These are phyloP conservation scores for Kwoniella sp. DNA, from an alignment of 768 basidiomycete genomes.

Conservation along the genomic window DNA sequence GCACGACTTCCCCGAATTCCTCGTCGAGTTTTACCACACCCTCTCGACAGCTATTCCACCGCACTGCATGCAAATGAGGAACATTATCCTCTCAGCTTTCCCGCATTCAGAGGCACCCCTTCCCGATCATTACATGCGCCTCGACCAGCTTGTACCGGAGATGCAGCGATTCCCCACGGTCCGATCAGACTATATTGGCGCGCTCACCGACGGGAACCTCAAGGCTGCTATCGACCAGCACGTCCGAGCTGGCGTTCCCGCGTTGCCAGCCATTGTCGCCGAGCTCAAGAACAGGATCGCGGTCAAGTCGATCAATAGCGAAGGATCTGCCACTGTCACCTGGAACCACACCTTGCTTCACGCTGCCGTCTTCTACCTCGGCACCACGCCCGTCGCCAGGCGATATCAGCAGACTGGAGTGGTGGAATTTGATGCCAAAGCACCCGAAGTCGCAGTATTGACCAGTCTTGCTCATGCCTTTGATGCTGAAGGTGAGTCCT, in stretches of 20 bases:
- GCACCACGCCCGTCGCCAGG: constrained; percentile 88
- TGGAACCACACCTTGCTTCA: constrained; percentile 92
- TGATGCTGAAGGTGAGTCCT: constrained; percentile 80
- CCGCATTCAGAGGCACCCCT: constrained; percentile 59
- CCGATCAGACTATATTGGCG: constrained; percentile 83
- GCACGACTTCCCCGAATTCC: constrained; percentile 98
- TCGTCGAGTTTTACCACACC: constrained; percentile 94
- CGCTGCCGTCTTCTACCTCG: constrained; percentile 91
- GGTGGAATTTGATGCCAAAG: constrained; percentile 75
- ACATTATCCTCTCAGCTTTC: constrained; percentile 95
- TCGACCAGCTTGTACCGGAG: constrained; percentile 69
- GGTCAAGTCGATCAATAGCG: constrained; percentile 58
- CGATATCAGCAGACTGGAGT: constrained; percentile 81
- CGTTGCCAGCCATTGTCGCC: constrained; percentile 67
- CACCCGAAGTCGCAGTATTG: constrained; percentile 81
- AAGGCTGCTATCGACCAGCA: constrained; percentile 79
- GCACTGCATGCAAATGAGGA: constrained; percentile 91
- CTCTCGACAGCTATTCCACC: constrained; percentile 91
- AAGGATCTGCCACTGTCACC: constrained; percentile 60
- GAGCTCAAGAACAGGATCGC: constrained; percentile 74
- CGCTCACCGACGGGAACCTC: constrained; percentile 78
- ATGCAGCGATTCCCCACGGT: constrained; percentile 91
- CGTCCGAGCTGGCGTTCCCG: constrained; percentile 62
- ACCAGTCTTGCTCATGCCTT: constrained; percentile 79
- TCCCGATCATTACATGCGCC: constrained; percentile 66